Conservation (phyloP, 2,329 filamentous ascomycete genomes). For the Colletotrichum spinosum region DNA sequence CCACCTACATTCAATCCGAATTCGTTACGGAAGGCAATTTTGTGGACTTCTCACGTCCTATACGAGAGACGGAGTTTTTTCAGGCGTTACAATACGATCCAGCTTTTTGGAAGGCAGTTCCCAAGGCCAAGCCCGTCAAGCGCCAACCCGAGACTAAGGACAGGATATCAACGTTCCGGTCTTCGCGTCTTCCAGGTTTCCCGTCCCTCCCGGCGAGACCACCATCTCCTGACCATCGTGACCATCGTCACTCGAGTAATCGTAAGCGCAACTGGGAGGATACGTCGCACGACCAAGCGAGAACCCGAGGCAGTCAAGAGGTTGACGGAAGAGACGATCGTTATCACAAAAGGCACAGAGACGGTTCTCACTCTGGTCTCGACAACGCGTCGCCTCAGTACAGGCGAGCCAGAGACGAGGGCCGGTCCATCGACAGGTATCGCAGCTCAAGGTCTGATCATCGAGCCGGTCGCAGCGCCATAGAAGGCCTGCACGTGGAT, state of each 20-base stretch:
- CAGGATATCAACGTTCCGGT: slow-evolving; percentile 24
- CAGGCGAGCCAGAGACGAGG: slow-evolving; percentile 14
- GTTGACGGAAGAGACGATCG: slow-evolving; percentile 5
- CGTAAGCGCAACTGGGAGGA: slow-evolving; percentile 34
- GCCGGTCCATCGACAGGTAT: slow-evolving; percentile 18
- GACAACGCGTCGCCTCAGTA: slow-evolving; percentile 18
- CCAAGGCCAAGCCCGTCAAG: not conserved
- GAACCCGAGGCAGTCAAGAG: not conserved
- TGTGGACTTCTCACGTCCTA: slow-evolving; percentile 55
- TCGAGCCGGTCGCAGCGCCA: slow-evolving; percentile 4
- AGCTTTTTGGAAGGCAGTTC: slow-evolving; percentile 48
- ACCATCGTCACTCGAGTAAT: slow-evolving; percentile 12
- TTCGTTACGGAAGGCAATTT: slow-evolving; percentile 57
- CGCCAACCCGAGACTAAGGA: slow-evolving; percentile 21
- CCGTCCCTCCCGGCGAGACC: slow-evolving; percentile 32
- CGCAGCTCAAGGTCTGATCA: slow-evolving; percentile 18
- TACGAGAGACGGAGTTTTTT: slow-evolving; percentile 56
- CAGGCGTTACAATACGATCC: slow-evolving; percentile 55
- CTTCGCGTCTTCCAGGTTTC: slow-evolving; percentile 29
- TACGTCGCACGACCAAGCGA: slow-evolving; percentile 7
- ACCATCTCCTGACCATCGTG: slow-evolving; percentile 25
- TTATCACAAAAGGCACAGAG: slow-evolving; percentile 28
- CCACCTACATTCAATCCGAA: slow-evolving; percentile 56
- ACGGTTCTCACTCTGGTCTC: slow-evolving; percentile 3
- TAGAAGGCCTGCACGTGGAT: not conserved